Base-by-base conservation (phyloP, 1,139 yeast species). In the Debaryomycetaceae sp. region DNA sequence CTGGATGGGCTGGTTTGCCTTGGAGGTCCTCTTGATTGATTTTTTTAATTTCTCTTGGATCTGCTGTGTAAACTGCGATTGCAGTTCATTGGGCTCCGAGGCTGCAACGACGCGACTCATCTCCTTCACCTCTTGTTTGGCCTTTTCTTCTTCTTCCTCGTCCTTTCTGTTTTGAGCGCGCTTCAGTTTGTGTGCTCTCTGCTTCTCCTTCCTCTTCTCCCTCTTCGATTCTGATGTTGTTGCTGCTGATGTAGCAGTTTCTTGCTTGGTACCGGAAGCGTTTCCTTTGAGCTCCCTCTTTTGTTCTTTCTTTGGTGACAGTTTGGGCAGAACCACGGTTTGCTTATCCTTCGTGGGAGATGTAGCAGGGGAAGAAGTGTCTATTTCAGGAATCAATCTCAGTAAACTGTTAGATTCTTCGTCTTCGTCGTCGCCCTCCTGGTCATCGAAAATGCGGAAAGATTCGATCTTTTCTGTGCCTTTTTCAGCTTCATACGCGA, bases 1-100 rank as follows among this genome's bases (percentile, higher is more conserved):
- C 48, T 81, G 80, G 34, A 84, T 75, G 0, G 94, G 91, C 43
- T 85, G 87, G 54, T 85, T 85, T 28, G 78, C 75, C 42, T 57
- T 59, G 7, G 76, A 70, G 0, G 73, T 61, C 39, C 77, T 56
- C 43, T 58, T 66, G 48, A 73, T 73, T 7, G 73, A 65, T 50
- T 67, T 67, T 41, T 69, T 69, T 45, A 73, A 58, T 52, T 70
- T 70, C 44, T 73, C 77, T 50, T 72, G 77, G 8, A 73, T 71
- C 37, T 71, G 75, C 19, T 56, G 59, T 2, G 76, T 70, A 14
- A 70, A 65, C 42, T 66, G 62, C 31, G 70, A 55, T 49, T 56
- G 38, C 35, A 50, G 46, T 47, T 29, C 30, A 17, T 19, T 18
- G 11, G 17, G 30, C 15, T 32, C 26, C 13, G 28, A 26, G 19